Conservation (phyloP, 768 basidiomycete genomes). For the Pisolithus sp. region DNA sequence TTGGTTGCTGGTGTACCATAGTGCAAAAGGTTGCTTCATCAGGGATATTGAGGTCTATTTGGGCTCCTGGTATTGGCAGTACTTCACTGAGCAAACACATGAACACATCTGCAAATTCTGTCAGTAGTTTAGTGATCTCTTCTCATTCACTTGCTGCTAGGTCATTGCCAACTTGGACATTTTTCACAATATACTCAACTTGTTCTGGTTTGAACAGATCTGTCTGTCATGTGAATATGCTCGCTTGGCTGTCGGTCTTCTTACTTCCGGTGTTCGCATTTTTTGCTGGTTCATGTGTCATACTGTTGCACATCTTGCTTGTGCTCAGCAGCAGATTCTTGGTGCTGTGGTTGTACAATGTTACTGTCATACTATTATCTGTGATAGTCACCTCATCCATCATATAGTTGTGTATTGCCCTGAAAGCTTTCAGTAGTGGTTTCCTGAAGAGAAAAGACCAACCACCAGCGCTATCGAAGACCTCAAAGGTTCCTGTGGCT, state of each 20-base stretch:
- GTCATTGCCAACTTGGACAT: no score
- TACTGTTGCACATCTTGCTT: background rate
- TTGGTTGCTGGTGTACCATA: background rate
- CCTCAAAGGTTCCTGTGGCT: background rate
- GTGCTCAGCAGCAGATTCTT: background rate
- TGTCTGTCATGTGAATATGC: no score
- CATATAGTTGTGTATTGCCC: slow-evolving; percentile 20
- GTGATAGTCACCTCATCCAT: slow-evolving; percentile 4
- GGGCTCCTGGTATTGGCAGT: slow-evolving; percentile 12
- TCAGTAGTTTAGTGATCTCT: no score
- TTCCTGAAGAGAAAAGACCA: slow-evolving; percentile 27
- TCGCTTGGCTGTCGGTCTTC: no score
- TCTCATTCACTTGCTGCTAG: no score
- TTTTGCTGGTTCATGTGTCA: background rate
- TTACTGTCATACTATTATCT: background rate
- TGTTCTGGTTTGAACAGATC: no score
- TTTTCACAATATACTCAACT: no score
- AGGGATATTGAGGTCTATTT: slow-evolving; percentile 1
- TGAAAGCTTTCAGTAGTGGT: slow-evolving; percentile 16
- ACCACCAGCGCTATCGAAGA: slow-evolving; percentile 16
- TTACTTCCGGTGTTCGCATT: no score
- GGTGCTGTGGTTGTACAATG: background rate
- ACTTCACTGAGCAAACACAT: no score
- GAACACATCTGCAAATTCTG: no score
- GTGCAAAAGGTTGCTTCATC: background rate